phyloP scores from a whole-genome alignment of 2,329 filamentous ascomycete genomes.

The Cordyceps tenuipes region DNA sequence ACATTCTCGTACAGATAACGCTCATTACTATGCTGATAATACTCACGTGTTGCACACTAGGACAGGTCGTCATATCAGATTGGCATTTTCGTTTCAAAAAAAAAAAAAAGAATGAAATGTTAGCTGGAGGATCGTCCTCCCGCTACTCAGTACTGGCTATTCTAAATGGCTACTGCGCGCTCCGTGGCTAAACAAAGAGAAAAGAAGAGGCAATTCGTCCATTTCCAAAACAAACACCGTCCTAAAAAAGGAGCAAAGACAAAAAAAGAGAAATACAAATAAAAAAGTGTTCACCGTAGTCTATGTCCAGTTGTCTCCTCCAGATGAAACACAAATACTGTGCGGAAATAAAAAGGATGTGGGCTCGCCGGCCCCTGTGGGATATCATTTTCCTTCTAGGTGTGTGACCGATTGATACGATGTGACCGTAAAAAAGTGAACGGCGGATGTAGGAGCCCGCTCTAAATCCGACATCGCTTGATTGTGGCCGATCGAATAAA shows the following conservation, averaged over 20 bases:
- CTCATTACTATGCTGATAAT: not conserved
- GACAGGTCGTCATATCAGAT: not conserved
- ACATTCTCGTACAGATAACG: too few species aligned
- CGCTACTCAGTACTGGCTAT: not conserved
- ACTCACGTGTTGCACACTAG: not conserved
- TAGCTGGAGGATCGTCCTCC: not conserved
- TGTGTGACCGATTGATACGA: not conserved
- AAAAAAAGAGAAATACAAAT: not conserved
- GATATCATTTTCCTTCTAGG: conserved; percentile 14
- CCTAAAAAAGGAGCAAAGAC: not conserved
- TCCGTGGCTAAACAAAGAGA: not conserved
- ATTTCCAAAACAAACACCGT: not conserved
- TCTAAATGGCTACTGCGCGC: conserved; percentile 1
- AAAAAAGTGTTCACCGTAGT: conserved; percentile 6
- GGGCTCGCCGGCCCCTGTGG: conserved; percentile 5
- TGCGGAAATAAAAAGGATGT: conserved; percentile 1
- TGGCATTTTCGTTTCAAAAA: not conserved
- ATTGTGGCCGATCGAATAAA: not conserved
- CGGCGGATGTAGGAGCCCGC: not conserved
- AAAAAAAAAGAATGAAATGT: not conserved
- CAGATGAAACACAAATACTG: conserved; percentile 11
- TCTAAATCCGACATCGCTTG: not conserved
- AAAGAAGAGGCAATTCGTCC: not conserved
- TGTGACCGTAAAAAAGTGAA: not conserved
- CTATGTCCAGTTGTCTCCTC: conserved; percentile 3